A percentile compares a stretch with the other conserved stretches of the same genome.
Evolutionary conservation across 345 rosid species (phyloP).

Genomic region (Lepidium africanum): DNA sequence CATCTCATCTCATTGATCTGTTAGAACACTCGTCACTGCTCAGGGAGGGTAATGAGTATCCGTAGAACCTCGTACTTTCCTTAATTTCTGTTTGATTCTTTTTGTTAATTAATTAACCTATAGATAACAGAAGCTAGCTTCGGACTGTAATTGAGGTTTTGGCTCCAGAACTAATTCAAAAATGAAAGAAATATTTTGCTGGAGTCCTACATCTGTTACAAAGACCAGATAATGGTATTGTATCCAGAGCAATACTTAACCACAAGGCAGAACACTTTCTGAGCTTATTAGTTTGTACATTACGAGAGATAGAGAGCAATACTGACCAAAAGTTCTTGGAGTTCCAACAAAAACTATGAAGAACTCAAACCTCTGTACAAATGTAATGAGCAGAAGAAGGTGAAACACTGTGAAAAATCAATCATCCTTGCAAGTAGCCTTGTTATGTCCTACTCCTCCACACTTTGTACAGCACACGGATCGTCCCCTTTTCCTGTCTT

Average conservation of each 20-base stretch:
- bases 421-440: constrained; percentile 64
- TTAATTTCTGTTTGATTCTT: too few relatives aligned
- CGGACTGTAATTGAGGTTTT: background rate
- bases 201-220: background rate
- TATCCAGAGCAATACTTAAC: background rate
- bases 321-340: background rate
- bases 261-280: background rate
- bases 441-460: constrained; percentile 80
- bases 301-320: background rate
- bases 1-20: too few relatives aligned
- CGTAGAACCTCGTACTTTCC: too few relatives aligned
- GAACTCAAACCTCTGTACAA: constrained; percentile 18
- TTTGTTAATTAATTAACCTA: too few relatives aligned
- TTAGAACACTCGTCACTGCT: too few relatives aligned
- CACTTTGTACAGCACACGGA: constrained; percentile 63
- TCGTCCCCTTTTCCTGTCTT: constrained; percentile 38
- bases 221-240: background rate
- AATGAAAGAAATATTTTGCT: background rate
- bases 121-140: background rate
- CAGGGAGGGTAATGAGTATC: too few relatives aligned
- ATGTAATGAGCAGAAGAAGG: constrained; percentile 4
- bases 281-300: constrained; percentile 14
- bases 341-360: constrained; percentile 4
- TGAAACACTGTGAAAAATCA: constrained; percentile 4
- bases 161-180: background rate